Conservation (phyloP, 345 rosid species). For the Eucalyptus dawsonii region DNA sequence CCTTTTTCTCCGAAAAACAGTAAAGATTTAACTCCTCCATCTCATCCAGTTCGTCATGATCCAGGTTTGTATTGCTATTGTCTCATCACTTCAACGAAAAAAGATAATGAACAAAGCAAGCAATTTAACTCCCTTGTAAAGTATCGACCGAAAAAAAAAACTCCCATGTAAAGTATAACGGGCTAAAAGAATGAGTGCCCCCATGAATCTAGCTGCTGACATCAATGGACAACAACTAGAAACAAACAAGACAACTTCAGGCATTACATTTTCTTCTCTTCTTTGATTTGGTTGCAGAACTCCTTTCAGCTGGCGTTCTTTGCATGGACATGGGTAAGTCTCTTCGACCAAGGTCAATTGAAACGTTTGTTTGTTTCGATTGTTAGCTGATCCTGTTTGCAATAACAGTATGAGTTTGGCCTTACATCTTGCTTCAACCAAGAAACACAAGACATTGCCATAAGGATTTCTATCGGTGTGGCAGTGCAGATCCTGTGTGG, state of each 20-base stretch:
- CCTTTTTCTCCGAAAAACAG: too few species aligned
- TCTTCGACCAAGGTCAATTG: not conserved
- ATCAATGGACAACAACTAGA: not conserved
- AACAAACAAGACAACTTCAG: not conserved
- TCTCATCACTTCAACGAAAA: not conserved
- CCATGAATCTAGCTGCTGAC: not conserved
- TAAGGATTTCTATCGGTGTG: constrained; percentile 1
- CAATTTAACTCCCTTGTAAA: not conserved
- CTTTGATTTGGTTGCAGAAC: constrained; percentile 4
- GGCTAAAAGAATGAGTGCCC: not conserved
- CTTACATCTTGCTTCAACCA: constrained; percentile 8
- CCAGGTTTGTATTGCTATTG: not conserved
- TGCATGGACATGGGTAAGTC: constrained; percentile 8
- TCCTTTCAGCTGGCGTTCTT: constrained; percentile 21
- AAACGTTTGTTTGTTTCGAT: not conserved
- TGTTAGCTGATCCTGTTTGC: not conserved
- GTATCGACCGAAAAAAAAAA: too few species aligned
- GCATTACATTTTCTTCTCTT: not conserved
- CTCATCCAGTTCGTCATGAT: constrained; percentile 7
- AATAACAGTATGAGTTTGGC: constrained; percentile 7
- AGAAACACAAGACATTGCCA: not conserved
- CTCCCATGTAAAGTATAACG: not conserved
- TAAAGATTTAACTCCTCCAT: not conserved
- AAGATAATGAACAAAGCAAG: not conserved
- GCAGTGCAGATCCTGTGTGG: constrained; percentile 7